Base-by-base conservation (phyloP, 2,329 filamentous ascomycete genomes). In the Aspergillus niger region DNA sequence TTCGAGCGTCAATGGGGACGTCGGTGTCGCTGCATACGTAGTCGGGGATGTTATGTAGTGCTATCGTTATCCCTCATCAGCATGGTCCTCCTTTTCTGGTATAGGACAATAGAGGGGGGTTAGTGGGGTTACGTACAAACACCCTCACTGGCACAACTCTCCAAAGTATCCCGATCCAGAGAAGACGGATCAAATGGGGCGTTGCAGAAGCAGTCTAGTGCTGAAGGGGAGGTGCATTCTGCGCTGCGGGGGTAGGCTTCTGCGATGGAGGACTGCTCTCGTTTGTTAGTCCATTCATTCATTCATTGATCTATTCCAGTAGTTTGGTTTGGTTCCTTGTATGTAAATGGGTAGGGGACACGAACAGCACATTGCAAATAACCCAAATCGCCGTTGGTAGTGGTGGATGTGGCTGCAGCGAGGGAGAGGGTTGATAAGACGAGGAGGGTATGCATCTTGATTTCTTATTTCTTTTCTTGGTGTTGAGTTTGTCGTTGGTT, bases 171-270 rank as follows among this genome's bases (percentile, higher is more conserved):
- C 15, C 41, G 41, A 11, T 32, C 48, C 36, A 49, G 6, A 0
- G 10, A n/a, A n/a, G 26, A 32, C 1, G 56, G 49, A 13, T 53
- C 43, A 6, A 48, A 52, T 10, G 55, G 48, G 7, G 55, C 41
- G 4, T 58, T 55, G 28, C 63, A 65, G 60, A 65, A 65, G 28
- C 63, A 65, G 48, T 65, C 56, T 4, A 65, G 58, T 36, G 56
- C 60, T 10, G 59, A 57, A 38, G 58, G 44, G 11, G 60, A 63
- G 5, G 55, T 36, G 44, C 63, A 65, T 7, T 44, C 28, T 3
- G 58, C 52, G 41, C 44, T 48, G 2, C 55, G 32, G 11, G 32
- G 11, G 43, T 55, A 53, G 36, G 50, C 24, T 36, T 30, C 28
- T 6, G 59, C 50, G 28, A 65, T 54, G 20, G 63, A 58, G 10